Conservation (phyloP, 163 green algal genomes). For the Scenedesmus sp. region DNA sequence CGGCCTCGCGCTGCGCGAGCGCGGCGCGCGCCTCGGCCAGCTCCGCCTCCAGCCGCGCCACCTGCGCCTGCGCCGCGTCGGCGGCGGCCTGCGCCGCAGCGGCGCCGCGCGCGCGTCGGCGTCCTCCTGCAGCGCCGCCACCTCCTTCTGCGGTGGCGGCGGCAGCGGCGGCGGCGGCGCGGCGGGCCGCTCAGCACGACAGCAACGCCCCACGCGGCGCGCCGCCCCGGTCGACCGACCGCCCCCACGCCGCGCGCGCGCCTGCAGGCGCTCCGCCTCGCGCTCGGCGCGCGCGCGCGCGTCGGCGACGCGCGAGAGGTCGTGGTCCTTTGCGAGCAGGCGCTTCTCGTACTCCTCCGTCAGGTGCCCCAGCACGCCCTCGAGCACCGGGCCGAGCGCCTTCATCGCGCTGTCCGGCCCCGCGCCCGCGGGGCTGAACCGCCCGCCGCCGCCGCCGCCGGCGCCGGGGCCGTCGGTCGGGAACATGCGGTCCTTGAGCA, state of each 20-base stretch:
- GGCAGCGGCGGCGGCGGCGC: too few species aligned
- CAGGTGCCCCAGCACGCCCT: constrained; percentile 77
- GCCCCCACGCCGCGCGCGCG: not conserved
- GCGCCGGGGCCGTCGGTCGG: not conserved
- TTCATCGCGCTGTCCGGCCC: constrained; percentile 60
- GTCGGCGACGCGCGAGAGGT: constrained; percentile 59
- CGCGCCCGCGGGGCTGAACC: constrained; percentile 11
- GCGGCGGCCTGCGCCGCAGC: constrained; percentile 20
- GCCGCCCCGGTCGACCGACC: too few species aligned
- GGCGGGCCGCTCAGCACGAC: too few species aligned
- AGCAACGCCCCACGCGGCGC: too few species aligned
- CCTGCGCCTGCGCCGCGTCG: constrained; percentile 31
- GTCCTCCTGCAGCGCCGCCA: constrained; percentile 47
- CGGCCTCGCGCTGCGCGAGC: not conserved
- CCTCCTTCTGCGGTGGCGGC: constrained; percentile 38
- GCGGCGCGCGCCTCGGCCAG: constrained; percentile 35
- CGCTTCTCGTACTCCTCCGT: constrained; percentile 90
- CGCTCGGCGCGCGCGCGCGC: not conserved
- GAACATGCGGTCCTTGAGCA: constrained; percentile 72
- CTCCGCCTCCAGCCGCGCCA: constrained; percentile 4
- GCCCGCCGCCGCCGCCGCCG: constrained; percentile 8
- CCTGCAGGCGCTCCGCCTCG: constrained; percentile 3
- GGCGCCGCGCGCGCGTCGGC: constrained; percentile 10
- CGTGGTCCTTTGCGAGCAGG: constrained; percentile 83
- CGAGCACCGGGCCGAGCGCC: constrained; percentile 78